Base-by-base conservation (phyloP, 306 rosid species). In the Trichosanthes truncata region DNA sequence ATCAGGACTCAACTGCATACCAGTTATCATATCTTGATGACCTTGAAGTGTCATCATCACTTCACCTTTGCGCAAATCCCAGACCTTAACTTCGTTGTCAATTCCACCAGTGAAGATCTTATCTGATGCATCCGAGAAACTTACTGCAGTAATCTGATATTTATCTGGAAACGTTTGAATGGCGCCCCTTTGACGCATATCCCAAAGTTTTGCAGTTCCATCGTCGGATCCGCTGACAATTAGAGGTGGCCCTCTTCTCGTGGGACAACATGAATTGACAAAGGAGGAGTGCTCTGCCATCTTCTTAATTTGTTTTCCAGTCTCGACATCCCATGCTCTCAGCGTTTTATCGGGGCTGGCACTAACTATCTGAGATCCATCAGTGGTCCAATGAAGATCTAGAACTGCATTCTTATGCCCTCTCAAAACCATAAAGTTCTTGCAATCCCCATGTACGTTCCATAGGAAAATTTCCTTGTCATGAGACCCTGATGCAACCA, bases 1-100 rank as follows among this genome's bases (percentile, higher is more conserved):
- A 84, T 95, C 98, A n/a, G 97, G 98, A 78, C 98, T 95, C 89
- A 95, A 69, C 53, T 91, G 88, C 98, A 95, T 95, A n/a, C 90
- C 85, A 1, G 97, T 95, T 79, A 95, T 95, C 97, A 92, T 95
- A 83, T 92, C 98, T 86, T 90, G 93, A 83, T 95, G 98, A 36
- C 97, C 98, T 85, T 92, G 97, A 65, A 95, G 97, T 23, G 97
- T 89, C 97, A 91, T 91, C 61, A 74, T 79, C 33, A 95, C 98
- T 86, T 95, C 98, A 40, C 92, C 93, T 83, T 95, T 95, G 56
- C 96, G 97, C 89, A 92, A 81, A 82, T 92, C 98, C 98, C 98
- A 95, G 23, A 95, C 93, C 89, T 92, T 92, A 51, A 92, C 79
- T 76, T 95, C 98, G 79, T 91, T 91, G 84, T 95, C 97, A 49